These are phyloP conservation scores for Ceratocystis huliohia DNA, from an alignment of 2,329 filamentous ascomycete species.

Conservation along the genomic window DNA sequence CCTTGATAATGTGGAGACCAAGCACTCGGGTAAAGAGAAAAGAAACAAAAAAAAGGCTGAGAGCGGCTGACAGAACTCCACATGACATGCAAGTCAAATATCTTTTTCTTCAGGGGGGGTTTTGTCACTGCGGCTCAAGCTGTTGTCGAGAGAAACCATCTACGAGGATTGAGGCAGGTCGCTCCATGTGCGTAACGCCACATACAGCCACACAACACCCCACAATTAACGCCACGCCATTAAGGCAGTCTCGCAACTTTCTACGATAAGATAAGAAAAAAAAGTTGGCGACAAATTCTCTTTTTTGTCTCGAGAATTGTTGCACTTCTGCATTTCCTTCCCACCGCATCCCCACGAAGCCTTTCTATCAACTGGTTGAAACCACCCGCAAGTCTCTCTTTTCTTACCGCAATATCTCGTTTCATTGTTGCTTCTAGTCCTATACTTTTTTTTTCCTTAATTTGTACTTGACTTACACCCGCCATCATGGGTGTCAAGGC, in stretches of 20 bases:
- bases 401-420: neutral
- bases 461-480: neutral
- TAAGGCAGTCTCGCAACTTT: slow-evolving; percentile 4
- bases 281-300: slow-evolving; percentile 18
- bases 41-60: neutral
- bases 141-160: neutral
- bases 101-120: neutral
- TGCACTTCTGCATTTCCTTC: neutral
- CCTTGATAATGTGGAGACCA: neutral
- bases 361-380: no score
- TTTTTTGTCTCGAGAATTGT: neutral
- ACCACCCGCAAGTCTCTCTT: neutral
- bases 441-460: slow-evolving; percentile 2
- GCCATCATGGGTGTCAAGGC: slow-evolving; percentile 22
- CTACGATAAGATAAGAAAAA: slow-evolving; percentile 22
- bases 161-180: neutral
- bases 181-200: no score
- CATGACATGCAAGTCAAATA: neutral
- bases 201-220: neutral
- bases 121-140: neutral
- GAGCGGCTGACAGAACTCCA: neutral
- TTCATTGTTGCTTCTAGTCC: neutral
- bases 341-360: no score
- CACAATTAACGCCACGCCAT: neutral
- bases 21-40: neutral